phyloP scores from a whole-genome alignment of 2,329 filamentous ascomycete genomes.

The Nemania sp. region DNA sequence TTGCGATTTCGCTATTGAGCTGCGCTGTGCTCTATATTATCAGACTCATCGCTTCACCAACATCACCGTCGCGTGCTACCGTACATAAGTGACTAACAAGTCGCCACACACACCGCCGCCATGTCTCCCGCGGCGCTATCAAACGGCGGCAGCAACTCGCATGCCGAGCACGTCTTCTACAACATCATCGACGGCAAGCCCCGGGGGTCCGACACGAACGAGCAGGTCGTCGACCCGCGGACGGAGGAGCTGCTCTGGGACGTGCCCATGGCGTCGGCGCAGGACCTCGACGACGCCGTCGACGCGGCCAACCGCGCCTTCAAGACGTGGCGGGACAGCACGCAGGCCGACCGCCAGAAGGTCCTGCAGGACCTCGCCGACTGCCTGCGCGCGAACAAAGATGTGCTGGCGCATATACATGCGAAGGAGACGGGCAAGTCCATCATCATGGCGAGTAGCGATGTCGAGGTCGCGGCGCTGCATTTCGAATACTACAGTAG shows the following conservation, averaged over 20 bases:
- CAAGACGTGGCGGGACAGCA: slow-evolving; percentile 50
- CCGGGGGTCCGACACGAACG: slow-evolving; percentile 39
- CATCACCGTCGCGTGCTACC: not conserved
- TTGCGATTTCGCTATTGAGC: no score
- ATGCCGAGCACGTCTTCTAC: slow-evolving; percentile 40
- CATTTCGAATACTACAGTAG: slow-evolving; percentile 45
- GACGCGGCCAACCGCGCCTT: slow-evolving; percentile 50
- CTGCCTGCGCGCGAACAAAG: slow-evolving; percentile 44
- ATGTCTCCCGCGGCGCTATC: slow-evolving; percentile 22
- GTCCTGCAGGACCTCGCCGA: slow-evolving; percentile 46
- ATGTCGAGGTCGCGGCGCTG: slow-evolving; percentile 43
- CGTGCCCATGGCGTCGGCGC: slow-evolving; percentile 49
- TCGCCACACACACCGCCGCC: not conserved
- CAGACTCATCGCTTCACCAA: slow-evolving; percentile 2
- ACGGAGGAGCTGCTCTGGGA: slow-evolving; percentile 50
- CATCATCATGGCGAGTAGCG: slow-evolving; percentile 42
- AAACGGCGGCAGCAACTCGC: slow-evolving; percentile 26
- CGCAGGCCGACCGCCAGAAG: slow-evolving; percentile 47
- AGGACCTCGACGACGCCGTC: slow-evolving; percentile 49
- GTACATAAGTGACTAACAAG: not conserved
- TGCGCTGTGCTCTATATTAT: no score
- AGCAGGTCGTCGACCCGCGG: slow-evolving; percentile 49
- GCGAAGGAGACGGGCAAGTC: slow-evolving; percentile 58
- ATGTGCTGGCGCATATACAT: slow-evolving; percentile 50
- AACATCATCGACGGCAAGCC: slow-evolving; percentile 51